Conservation (phyloP, 768 basidiomycete genomes). For the Kwoniella botswanensis region DNA sequence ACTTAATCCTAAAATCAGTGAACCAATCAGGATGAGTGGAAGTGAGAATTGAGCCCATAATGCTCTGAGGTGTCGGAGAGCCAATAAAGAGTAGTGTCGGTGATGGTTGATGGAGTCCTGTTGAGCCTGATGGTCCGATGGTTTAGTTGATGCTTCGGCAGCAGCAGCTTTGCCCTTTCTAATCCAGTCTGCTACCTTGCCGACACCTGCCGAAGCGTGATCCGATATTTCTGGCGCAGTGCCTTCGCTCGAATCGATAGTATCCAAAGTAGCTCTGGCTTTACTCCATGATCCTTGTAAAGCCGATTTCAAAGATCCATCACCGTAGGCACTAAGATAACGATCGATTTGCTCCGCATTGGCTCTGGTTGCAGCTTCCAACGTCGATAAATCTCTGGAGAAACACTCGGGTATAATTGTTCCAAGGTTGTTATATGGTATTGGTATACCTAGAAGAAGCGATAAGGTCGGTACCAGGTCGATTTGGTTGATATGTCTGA, state of each 20-base stretch:
- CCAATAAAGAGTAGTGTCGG: conserved; percentile 66
- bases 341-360: conserved; percentile 76
- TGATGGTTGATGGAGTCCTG: conserved; percentile 39
- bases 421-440: conserved; percentile 95
- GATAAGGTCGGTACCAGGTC: conserved; percentile 88
- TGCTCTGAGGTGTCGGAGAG: conserved; percentile 73
- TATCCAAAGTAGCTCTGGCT: conserved; percentile 31
- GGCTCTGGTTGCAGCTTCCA: conserved; percentile 69
- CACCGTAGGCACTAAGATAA: conserved; percentile 79
- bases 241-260: background rate
- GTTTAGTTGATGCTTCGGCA: background rate
- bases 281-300: conserved; percentile 63
- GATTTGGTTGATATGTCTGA: conserved; percentile 81
- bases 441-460: conserved; percentile 85
- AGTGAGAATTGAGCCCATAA: conserved; percentile 97
- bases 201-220: background rate
- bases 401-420: conserved; percentile 90
- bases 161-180: conserved; percentile 14
- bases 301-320: conserved; percentile 68
- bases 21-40: conserved; percentile 73
- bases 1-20: conserved; percentile 67
- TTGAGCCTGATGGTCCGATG: conserved; percentile 9
- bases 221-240: background rate
- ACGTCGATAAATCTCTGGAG: conserved; percentile 36
- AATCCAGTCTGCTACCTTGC: conserved; percentile 15